A percentile compares a stretch with the other conserved stretches of the same genome.
Conservation (phyloP, 1,284 basidiomycete genomes). For the Chalciporus piperatoides region DNA sequence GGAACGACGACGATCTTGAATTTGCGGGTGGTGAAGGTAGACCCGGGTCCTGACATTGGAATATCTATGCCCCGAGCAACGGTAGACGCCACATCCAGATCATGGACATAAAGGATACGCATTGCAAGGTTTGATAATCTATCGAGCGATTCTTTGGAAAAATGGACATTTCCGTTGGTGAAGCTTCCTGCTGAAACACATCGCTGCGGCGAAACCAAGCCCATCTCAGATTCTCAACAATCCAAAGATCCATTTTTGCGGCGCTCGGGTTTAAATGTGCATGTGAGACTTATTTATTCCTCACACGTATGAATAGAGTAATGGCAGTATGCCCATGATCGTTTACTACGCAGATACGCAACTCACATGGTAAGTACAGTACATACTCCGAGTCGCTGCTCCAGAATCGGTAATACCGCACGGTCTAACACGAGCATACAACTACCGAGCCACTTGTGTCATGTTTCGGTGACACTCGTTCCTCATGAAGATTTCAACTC, state of each 20-base stretch:
- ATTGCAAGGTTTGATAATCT: background rate
- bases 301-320: background rate
- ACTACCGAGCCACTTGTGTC: background rate
- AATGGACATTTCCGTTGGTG: background rate
- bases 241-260: background rate
- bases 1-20: background rate
- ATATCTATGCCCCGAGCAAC: no score
- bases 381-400: no score
- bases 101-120: background rate
- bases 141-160: background rate
- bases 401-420: background rate
- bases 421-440: constrained; percentile 25
- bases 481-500: constrained; percentile 9
- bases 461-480: no score
- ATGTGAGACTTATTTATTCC: background rate
- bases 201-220: background rate
- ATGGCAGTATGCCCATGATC: background rate
- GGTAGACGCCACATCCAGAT: no score
- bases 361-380: no score
- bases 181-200: background rate
- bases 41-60: no score
- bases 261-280: background rate
- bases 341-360: background rate
- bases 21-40: background rate
- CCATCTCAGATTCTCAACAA: background rate